Evolutionary conservation across 352 stramenopile species (phyloP), one percentile per base, ranked within the genome.

Genomic region (Blastocystis sp.): DNA sequence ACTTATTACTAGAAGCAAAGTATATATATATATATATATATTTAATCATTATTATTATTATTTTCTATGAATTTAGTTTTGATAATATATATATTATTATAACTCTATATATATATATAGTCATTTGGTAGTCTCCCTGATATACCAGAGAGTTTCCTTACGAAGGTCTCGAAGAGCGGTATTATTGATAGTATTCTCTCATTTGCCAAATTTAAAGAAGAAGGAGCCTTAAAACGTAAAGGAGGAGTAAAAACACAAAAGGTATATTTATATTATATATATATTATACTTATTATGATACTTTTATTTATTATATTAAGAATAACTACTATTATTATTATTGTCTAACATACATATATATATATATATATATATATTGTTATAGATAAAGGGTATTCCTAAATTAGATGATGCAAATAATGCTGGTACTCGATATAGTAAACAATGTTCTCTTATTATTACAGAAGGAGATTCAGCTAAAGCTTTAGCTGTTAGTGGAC

Each of bases 401-500:
- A 97, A 97, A 68, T 74, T 97, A 1, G 88, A 97, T 56, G 90
- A 97, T 68, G 90, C 90, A 0, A 94, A 95, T 68, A 68, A 82
- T 33, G 88, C 90, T 25, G 90, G 88, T 28, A 83, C 16, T 81
- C 85, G 42, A 75, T 73, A 23, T 72, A 68, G 52, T 31, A 42
- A 80, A 44, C 65, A 91, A 24, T 97, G 90, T 67, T 95, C 90
- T 1, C 67, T 97, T n/a, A 96, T 97, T 62, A 69, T 97, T 13
- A 97, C 90, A 1, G 90, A 97, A 77, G 90, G 90, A 69, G 90
- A 97, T 72, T 95, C 88, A 13, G 90, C 90, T 47, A 96, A 95
- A 70, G 88, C 86, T 6, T 72, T 95, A 16, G 88, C 88, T 16
- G 84, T 97, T n/a, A 84, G 83, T 36, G 90, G 88, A 25, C 71